Percentiles rank a stretch among this genome's conserved stretches.
These are phyloP conservation scores for Phoenix dactylifera DNA, from an alignment of 176 grass and related monocot species.

Conservation along the genomic window DNA sequence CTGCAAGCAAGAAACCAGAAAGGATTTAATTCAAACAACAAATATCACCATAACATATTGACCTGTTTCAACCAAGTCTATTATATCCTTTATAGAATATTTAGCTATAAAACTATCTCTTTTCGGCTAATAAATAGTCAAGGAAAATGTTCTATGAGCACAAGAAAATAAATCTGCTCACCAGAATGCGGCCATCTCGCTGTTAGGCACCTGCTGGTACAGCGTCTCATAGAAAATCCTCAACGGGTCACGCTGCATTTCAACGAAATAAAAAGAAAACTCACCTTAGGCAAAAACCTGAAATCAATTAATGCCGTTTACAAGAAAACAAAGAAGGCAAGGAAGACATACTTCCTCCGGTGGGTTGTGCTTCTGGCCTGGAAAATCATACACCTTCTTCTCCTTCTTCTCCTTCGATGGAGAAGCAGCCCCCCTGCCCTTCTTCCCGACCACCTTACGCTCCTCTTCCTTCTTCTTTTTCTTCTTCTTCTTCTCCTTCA, in stretches of 20 bases:
- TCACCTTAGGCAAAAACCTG: conserved; percentile 7
- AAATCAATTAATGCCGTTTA: neutral
- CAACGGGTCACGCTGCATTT: conserved; percentile 76
- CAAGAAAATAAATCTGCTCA: conserved; percentile 13
- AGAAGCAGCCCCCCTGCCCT: conserved; percentile 3
- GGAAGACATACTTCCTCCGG: conserved; percentile 60
- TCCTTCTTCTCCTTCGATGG: conserved; percentile 32
- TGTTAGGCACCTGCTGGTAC: conserved; percentile 66
- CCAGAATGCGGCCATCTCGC: conserved; percentile 86
- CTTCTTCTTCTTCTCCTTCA: conserved; percentile 34
- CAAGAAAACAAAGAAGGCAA: conserved; percentile 13
- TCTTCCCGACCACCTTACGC: conserved; percentile 22
- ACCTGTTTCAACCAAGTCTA: no score
- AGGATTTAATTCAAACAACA: no score
- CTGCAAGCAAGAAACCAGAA: no score
- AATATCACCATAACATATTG: no score
- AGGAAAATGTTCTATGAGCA: no score
- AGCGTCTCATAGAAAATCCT: conserved; percentile 95
- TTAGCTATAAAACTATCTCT: no score
- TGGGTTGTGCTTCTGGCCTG: conserved; percentile 91
- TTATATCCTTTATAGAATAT: no score
- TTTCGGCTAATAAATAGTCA: no score
- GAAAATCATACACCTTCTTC: conserved; percentile 70
- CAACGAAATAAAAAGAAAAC: conserved; percentile 5
- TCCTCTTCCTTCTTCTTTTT: conserved; percentile 24